Evolutionary conservation across 1,284 basidiomycete species (phyloP), one percentile per base, ranked within the genome.

Genomic region (Thecaphora thlaspeos): DNA sequence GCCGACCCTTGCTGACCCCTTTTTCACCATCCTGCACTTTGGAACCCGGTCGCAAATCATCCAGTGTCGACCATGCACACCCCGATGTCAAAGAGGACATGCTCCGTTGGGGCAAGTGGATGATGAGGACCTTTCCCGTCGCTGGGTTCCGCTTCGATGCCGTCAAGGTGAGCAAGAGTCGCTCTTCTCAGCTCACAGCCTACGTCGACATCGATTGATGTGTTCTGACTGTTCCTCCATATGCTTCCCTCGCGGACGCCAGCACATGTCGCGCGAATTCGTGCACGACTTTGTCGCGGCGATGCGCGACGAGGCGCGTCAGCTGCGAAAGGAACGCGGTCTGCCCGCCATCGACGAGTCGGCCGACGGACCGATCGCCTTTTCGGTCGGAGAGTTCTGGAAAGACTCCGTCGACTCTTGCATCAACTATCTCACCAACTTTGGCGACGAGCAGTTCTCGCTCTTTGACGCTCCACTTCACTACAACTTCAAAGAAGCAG

Each of bases 11-110:
- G n/a, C n/a, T n/a, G n/a, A n/a, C n/a, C n/a, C n/a, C n/a, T n/a
- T n/a, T n/a, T n/a, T n/a, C n/a, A n/a, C n/a, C n/a, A n/a, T n/a
- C n/a, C n/a, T n/a, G n/a, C n/a, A n/a, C n/a, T n/a, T n/a, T n/a
- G n/a, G n/a, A n/a, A n/a, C n/a, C n/a, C n/a, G n/a, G n/a, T n/a
- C n/a, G n/a, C n/a, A n/a, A n/a, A 57, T n/a, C n/a, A n/a, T 28
- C 26, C 18, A 76, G 78, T 45, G 87, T 94, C 65, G 88, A 95
- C 77, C 87, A 91, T 78, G 82, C 86, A 17, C 89, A 95, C 77
- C 88, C 88, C 8, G 87, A 85, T 8, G 91, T 91, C 14, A 22
- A 55, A 10, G 60, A 75, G 22, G 79, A 82, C 50, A 40, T 80
- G 36, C 75, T 81, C 47, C 77, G 81, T 23, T 85, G 83, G 83